phyloP scores from a whole-genome alignment of 2,329 filamentous ascomycete genomes.

The Gnomoniopsis sp. region DNA sequence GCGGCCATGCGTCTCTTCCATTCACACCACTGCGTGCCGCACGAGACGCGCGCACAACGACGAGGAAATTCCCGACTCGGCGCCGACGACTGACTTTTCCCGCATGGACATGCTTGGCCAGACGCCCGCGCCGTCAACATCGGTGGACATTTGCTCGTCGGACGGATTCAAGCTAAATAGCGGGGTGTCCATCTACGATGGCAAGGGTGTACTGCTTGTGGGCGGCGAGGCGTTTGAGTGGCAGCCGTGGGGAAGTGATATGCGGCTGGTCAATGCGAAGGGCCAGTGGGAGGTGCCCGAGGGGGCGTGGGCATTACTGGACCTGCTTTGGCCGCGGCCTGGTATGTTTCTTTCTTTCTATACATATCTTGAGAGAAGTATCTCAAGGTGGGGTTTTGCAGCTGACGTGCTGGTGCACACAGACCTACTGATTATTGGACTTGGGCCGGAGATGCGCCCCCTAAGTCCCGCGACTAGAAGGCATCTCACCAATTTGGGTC shows the following conservation, averaged over 20 bases:
- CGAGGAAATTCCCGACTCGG: slow-evolving; percentile 27
- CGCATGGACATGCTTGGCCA: slow-evolving; percentile 76
- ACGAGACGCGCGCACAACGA: slow-evolving; percentile 22
- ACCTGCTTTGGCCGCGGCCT: slow-evolving; percentile 81
- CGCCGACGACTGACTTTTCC: slow-evolving; percentile 60
- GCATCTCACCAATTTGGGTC: slow-evolving; percentile 72
- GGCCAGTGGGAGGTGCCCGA: slow-evolving; percentile 76
- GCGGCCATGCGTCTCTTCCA: slow-evolving; percentile 7
- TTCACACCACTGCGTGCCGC: slow-evolving; percentile 5
- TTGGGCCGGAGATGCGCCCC: slow-evolving; percentile 72
- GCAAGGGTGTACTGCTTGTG: slow-evolving; percentile 73
- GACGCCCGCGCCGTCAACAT: slow-evolving; percentile 73
- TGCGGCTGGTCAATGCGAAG: slow-evolving; percentile 65
- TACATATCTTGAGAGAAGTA: neutral
- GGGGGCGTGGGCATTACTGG: slow-evolving; percentile 71
- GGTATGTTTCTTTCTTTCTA: slow-evolving; percentile 50
- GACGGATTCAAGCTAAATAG: slow-evolving; percentile 87
- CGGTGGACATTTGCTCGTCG: slow-evolving; percentile 75
- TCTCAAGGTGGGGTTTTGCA: neutral
- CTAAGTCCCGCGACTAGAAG: slow-evolving; percentile 71
- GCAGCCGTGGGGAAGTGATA: slow-evolving; percentile 66
- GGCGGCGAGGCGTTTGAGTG: slow-evolving; percentile 86
- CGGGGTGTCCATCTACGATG: slow-evolving; percentile 66
- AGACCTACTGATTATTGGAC: slow-evolving; percentile 88
- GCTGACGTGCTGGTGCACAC: slow-evolving; percentile 9